phyloP scores from a whole-genome alignment of 495 filamentous ascomycete species.

The Stereocaulon alpinum region DNA sequence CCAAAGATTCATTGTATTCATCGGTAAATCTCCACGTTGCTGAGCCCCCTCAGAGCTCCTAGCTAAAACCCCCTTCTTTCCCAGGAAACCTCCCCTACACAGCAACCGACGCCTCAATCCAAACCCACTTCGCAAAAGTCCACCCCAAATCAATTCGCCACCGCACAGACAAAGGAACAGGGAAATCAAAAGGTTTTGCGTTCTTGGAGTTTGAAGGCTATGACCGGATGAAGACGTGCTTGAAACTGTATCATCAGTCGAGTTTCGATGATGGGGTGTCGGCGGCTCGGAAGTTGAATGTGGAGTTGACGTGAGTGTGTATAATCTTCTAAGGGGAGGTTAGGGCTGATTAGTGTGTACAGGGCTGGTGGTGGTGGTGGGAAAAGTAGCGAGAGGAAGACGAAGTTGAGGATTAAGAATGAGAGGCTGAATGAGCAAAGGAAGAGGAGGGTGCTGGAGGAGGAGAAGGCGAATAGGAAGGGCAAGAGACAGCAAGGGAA shows the following conservation, averaged over 20 bases:
- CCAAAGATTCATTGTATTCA: constrained; percentile 72
- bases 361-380: constrained; percentile 74
- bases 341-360: neutral
- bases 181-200: constrained; percentile 72
- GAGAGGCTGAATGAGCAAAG: constrained; percentile 76
- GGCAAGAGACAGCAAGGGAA: constrained; percentile 12
- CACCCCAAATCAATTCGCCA: constrained; percentile 64
- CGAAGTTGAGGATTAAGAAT: constrained; percentile 80
- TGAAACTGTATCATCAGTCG: constrained; percentile 81
- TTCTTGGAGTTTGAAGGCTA: constrained; percentile 88
- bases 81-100: constrained; percentile 80
- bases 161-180: constrained; percentile 57
- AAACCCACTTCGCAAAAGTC: constrained; percentile 67
- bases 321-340: neutral
- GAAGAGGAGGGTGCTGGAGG: constrained; percentile 36
- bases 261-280: constrained; percentile 57
- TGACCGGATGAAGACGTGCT: constrained; percentile 88
- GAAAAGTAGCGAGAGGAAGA: constrained; percentile 56
- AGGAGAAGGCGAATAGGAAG: constrained; percentile 32
- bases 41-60: neutral
- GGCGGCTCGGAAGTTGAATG: constrained; percentile 65
- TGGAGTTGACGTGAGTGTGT: constrained; percentile 70
- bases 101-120: constrained; percentile 56
- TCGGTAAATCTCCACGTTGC: constrained; percentile 39
- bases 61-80: constrained; percentile 13